Conservation (phyloP, 495 filamentous ascomycete species). For the Cercophora samala region DNA sequence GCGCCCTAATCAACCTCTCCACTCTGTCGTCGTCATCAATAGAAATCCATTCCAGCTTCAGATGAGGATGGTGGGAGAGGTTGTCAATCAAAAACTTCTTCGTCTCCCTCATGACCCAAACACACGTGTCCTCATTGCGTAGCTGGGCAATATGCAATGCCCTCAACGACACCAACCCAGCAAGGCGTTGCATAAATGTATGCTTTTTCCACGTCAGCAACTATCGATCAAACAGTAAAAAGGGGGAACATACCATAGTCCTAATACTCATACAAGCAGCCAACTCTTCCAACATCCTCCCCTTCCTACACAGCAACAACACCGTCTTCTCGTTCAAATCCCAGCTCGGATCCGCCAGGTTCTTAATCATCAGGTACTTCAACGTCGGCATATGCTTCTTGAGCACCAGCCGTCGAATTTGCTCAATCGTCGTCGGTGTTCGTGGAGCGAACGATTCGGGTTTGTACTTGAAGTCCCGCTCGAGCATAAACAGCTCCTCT, state of each 20-base stretch:
- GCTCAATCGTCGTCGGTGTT: conserved; percentile 45
- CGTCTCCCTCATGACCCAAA: conserved; percentile 47
- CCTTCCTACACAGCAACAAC: conserved; percentile 46
- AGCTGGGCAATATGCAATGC: conserved; percentile 53
- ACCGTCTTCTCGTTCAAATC: conserved; percentile 52
- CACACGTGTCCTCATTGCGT: conserved; percentile 49
- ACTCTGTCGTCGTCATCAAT: conserved; percentile 44
- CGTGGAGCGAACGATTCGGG: conserved; percentile 48
- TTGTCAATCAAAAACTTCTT: conserved; percentile 53
- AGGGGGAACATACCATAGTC: conserved; percentile 47
- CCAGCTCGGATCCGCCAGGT: conserved; percentile 50
- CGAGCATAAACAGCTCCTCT: conserved; percentile 57
- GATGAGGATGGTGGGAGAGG: conserved; percentile 46
- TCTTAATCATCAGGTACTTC: conserved; percentile 49
- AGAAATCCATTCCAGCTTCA: conserved; percentile 54
- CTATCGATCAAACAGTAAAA: not conserved
- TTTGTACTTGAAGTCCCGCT: conserved; percentile 47
- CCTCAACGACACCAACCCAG: conserved; percentile 44
- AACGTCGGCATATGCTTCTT: conserved; percentile 46
- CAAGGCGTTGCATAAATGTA: conserved; percentile 50
- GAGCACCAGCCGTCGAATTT: conserved; percentile 50
- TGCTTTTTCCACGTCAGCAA: conserved; percentile 37
- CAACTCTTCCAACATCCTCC: conserved; percentile 50
- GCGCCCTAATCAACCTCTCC: conserved; percentile 40
- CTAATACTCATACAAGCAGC: conserved; percentile 49